phyloP scores from a whole-genome alignment of 345 rosid species.

The Iberis pinnata region DNA sequence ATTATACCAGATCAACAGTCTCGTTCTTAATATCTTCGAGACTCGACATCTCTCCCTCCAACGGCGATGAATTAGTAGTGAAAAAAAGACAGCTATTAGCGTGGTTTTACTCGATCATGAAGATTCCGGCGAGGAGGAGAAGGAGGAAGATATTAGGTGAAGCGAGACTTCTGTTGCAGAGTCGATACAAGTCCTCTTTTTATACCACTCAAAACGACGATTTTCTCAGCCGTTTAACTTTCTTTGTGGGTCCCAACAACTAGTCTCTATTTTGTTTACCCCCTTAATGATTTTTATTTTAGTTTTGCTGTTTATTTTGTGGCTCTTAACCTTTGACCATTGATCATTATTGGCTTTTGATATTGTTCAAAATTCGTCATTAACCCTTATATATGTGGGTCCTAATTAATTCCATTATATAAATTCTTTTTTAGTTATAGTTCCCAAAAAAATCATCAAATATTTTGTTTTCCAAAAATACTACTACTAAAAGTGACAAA shows the following conservation, averaged over 20 bases:
- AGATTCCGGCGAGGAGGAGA: conserved; percentile 11
- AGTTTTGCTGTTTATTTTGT: not conserved
- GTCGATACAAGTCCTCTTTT: conserved; percentile 21
- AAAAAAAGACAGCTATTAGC: conserved; percentile 19
- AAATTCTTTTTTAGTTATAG: too few relatives aligned
- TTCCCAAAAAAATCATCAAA: too few relatives aligned
- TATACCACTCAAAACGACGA: conserved; percentile 28
- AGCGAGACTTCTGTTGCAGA: conserved; percentile 26
- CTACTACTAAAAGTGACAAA: too few relatives aligned
- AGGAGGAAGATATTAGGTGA: conserved; percentile 11
- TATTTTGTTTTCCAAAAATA: too few relatives aligned
- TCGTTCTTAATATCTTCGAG: conserved; percentile 71
- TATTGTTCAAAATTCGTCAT: conserved; percentile 6
- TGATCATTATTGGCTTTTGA: conserved; percentile 19
- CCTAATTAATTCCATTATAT: too few relatives aligned
- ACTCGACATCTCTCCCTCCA: conserved; percentile 27
- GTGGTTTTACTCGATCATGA: conserved; percentile 27
- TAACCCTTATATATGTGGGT: too few relatives aligned
- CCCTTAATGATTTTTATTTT: not conserved
- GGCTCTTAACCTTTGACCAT: conserved; percentile 31
- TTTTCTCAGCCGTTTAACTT: conserved; percentile 2
- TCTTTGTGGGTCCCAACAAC: conserved; percentile 18
- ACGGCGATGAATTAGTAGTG: conserved; percentile 1
- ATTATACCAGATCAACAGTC: conserved; percentile 60
- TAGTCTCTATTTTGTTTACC: conserved; percentile 9